Evolutionary conservation across 108 stramenopile genomes (phyloP).

Genomic region (Ochromonas danica): DNA sequence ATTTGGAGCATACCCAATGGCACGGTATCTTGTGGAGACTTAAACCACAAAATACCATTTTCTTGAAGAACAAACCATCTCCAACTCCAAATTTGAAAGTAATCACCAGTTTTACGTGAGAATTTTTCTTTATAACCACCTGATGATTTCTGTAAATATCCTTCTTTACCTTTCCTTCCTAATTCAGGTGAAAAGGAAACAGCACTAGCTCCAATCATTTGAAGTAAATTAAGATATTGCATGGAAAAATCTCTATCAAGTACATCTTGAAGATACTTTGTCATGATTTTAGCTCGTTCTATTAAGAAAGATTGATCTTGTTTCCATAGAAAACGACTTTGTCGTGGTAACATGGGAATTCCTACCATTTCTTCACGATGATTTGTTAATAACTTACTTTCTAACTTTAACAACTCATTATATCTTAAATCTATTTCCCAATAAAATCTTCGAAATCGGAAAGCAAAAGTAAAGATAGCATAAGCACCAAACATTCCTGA

Average conservation of each 20-base stretch:
- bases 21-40: not conserved
- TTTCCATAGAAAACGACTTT: not conserved
- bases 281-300: conserved; percentile 1
- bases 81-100: conserved; percentile 3
- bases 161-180: conserved; percentile 34
- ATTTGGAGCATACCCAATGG: not conserved
- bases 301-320: conserved; percentile 3
- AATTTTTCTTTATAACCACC: conserved; percentile 28
- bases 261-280: conserved; percentile 25
- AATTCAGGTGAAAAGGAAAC: conserved; percentile 24
- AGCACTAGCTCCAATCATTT: not conserved
- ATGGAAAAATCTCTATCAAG: not conserved
- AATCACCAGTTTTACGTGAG: conserved; percentile 27
- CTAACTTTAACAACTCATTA: not conserved
- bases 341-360: not conserved
- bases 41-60: not conserved
- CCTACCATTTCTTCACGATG: not conserved
- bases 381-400: not conserved
- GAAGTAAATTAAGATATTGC: not conserved
- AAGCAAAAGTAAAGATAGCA: conserved; percentile 9
- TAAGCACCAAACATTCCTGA: not conserved
- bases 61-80: conserved; percentile 24
- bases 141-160: conserved; percentile 19
- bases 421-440: conserved; percentile 23
- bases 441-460: conserved; percentile 4